Conservation (phyloP, 345 rosid genomes). For the Diplotaxis tenuifolia region DNA sequence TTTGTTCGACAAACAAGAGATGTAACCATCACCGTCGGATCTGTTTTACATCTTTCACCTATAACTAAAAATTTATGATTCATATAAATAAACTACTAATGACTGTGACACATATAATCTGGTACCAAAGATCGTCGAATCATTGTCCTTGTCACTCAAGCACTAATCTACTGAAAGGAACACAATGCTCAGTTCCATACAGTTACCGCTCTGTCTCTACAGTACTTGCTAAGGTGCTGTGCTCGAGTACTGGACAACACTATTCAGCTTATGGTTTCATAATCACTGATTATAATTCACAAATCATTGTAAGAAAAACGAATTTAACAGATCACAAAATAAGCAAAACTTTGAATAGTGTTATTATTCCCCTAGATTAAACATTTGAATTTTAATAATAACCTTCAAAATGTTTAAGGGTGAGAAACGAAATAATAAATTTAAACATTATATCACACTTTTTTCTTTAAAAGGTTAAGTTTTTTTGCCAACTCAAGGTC, state of each 20-base stretch:
- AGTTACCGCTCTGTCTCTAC: neutral
- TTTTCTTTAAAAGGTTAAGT: neutral
- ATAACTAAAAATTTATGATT: neutral
- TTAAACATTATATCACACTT: neutral
- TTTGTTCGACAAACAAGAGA: conserved; percentile 35
- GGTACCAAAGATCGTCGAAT: neutral
- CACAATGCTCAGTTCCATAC: neutral
- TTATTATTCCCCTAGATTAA: neutral
- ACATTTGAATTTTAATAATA: neutral
- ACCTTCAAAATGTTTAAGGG: neutral
- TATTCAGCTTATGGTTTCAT: neutral
- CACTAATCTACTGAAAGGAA: neutral
- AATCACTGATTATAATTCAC: neutral
- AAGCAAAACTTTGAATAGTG: neutral
- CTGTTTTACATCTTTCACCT: conserved; percentile 19
- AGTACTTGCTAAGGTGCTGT: neutral
- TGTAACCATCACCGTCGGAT: conserved; percentile 30
- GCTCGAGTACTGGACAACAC: neutral
- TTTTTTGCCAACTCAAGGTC: neutral
- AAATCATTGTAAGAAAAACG: neutral
- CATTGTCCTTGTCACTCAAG: neutral
- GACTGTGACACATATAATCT: neutral
- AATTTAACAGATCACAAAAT: neutral
- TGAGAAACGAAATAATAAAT: neutral
- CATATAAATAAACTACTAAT: neutral